Percentiles rank a stretch among this genome's conserved stretches.
Evolutionary conservation across 1,284 basidiomycete species (phyloP).

Genomic region (Chalciporus sp.): DNA sequence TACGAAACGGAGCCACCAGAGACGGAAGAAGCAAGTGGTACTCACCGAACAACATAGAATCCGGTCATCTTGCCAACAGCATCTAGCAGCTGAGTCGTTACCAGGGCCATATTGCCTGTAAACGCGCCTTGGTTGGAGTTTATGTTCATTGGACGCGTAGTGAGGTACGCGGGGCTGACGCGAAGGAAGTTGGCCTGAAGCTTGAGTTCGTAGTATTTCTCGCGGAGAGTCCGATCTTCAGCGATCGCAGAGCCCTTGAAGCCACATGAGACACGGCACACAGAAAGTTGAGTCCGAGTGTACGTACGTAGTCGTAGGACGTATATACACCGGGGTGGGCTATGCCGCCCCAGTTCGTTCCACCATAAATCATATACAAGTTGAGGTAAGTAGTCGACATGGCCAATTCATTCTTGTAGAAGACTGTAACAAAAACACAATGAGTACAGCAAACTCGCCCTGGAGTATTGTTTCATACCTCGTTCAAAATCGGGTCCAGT

Average conservation of each 20-base stretch:
- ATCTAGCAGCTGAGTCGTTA: slow-evolving; percentile 50
- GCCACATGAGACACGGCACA: not conserved
- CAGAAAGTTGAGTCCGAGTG: not conserved
- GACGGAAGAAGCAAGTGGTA: not conserved
- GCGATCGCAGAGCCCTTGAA: slow-evolving; percentile 48
- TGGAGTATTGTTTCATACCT: slow-evolving; percentile 15
- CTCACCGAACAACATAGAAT: slow-evolving; percentile 49
- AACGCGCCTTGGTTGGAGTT: slow-evolving; percentile 43
- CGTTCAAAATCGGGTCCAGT: slow-evolving; percentile 28
- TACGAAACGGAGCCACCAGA: not conserved
- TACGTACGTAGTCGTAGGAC: slow-evolving; percentile 49
- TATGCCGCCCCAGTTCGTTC: slow-evolving; percentile 55
- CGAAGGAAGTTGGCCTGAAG: slow-evolving; percentile 49
- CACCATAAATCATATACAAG: slow-evolving; percentile 54
- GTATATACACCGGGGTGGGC: slow-evolving; percentile 49
- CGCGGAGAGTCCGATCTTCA: slow-evolving; percentile 49
- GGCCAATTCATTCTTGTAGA: slow-evolving; percentile 52
- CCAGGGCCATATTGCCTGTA: slow-evolving; percentile 45
- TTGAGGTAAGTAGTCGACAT: slow-evolving; percentile 50
- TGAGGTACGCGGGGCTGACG: slow-evolving; percentile 49
- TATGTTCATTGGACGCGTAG: slow-evolving; percentile 45
- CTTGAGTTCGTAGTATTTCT: slow-evolving; percentile 55
- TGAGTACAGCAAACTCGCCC: not conserved
- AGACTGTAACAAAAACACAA: slow-evolving; percentile 36
- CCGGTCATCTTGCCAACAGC: slow-evolving; percentile 47